Percentiles rank a stretch among this genome's conserved stretches.
Evolutionary conservation across 805 yeast genomes (phyloP).

Genomic region (Spathaspora boniae): DNA sequence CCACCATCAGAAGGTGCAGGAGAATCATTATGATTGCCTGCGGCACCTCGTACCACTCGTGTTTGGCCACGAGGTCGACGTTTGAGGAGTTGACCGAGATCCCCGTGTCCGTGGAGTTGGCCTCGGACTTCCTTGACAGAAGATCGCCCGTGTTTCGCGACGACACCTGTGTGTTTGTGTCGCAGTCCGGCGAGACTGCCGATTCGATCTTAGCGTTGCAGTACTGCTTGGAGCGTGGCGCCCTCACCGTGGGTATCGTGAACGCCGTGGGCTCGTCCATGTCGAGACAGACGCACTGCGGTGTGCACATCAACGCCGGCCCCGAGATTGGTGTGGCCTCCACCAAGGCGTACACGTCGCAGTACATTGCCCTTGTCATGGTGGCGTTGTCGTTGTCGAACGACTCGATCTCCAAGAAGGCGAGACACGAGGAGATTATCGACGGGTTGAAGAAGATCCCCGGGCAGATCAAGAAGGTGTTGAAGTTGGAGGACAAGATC

Average conservation of each 20-base stretch:
- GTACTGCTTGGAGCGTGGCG: conserved; percentile 95
- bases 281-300: conserved; percentile 97
- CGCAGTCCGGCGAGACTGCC: conserved; percentile 99
- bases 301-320: conserved; percentile 99
- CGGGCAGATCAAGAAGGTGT: conserved; percentile 74
- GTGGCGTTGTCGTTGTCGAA: conserved; percentile 92
- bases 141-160: conserved; percentile 97
- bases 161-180: conserved; percentile 94
- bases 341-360: conserved; percentile 98
- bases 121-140: conserved; percentile 93
- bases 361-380: conserved; percentile 95
- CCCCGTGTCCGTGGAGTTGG: conserved; percentile 89
- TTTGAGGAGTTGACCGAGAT: conserved; percentile 96
- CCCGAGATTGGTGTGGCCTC: conserved; percentile 99
- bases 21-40: conserved; percentile 98
- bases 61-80: conserved; percentile 93
- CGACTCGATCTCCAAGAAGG: conserved; percentile 73
- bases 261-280: conserved; percentile 96
- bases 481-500: conserved; percentile 69
- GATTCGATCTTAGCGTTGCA: conserved; percentile 94
- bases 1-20: conserved; percentile 90
- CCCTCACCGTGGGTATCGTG: conserved; percentile 95
- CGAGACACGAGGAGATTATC: conserved; percentile 82
- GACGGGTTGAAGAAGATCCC: conserved; percentile 83
- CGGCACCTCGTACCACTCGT: conserved; percentile 98